A percentile compares a stretch with the other conserved stretches of the same genome.
phyloP scores from a whole-genome alignment of 169 alveolate genomes.

The Toxoplasma gondii region DNA sequence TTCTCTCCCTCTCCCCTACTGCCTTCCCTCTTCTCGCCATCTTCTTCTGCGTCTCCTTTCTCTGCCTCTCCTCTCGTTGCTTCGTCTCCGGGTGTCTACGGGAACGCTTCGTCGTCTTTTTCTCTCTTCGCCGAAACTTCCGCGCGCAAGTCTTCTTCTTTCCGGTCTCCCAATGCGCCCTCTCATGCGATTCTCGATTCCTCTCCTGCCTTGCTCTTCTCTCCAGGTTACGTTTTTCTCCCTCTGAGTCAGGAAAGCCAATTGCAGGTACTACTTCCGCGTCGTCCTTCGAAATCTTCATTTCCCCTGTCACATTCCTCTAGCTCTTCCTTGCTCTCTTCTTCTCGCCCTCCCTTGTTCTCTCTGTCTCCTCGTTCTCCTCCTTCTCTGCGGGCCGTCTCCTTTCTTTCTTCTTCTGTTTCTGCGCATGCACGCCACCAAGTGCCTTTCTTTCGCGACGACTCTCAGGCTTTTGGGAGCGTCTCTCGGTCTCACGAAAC shows the following conservation, averaged over 20 bases:
- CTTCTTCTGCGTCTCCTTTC: no score
- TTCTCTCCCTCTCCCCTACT: not conserved
- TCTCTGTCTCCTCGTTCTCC: not conserved
- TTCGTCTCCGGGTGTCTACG: not conserved
- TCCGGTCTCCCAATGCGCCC: no score
- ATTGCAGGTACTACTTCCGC: no score
- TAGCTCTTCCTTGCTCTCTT: not conserved
- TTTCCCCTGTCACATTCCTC: no score
- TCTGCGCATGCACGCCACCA: not conserved
- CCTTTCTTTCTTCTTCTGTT: not conserved
- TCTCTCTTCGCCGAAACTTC: not conserved
- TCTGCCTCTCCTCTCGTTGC: not conserved
- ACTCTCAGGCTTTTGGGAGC: no score
- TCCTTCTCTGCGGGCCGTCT: not conserved
- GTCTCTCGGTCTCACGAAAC: no score
- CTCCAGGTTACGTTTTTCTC: no score
- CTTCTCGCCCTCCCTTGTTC: not conserved
- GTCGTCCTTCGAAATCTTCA: no score
- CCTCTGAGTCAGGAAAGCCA: no score
- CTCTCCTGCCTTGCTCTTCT: no score
- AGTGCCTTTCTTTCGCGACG: not conserved
- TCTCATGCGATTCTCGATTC: no score
- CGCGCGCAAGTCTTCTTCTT: no score
- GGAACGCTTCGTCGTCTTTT: not conserved
- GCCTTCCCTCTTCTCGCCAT: not conserved